Percentiles rank a stretch among this genome's conserved stretches.
Evolutionary conservation across 2,329 filamentous ascomycete genomes (phyloP).

Genomic region (Beauveria australis): DNA sequence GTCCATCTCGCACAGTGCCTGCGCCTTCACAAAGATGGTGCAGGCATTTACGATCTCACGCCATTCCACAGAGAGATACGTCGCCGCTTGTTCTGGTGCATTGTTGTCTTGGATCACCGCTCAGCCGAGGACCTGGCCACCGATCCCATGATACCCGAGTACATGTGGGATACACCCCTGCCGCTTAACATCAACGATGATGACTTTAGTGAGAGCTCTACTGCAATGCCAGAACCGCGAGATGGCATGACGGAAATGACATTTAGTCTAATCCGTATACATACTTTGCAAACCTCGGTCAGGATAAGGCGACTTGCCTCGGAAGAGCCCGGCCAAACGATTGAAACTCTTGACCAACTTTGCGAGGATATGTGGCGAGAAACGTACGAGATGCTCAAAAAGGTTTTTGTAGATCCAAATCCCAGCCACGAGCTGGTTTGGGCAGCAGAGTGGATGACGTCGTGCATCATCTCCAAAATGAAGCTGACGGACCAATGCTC

Average conservation of each 20-base stretch:
- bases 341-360: neutral
- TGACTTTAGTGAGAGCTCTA: constrained; percentile 31
- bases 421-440: neutral
- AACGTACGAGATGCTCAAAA: neutral
- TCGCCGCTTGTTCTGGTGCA: constrained; percentile 50
- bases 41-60: neutral
- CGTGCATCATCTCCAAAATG: constrained; percentile 7
- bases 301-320: neutral
- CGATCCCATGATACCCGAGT: constrained; percentile 28
- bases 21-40: constrained; percentile 5
- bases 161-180: constrained; percentile 34
- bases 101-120: constrained; percentile 46
- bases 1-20: constrained; percentile 1
- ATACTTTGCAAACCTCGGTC: constrained; percentile 5
- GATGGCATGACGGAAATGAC: constrained; percentile 31
- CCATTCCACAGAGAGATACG: constrained; percentile 49
- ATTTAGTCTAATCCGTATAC: constrained; percentile 12
- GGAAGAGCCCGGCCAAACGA: neutral
- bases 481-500: constrained; percentile 8
- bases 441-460: neutral
- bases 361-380: constrained; percentile 4
- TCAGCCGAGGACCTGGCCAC: constrained; percentile 42
- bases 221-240: constrained; percentile 19
- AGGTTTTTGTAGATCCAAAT: neutral
- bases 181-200: constrained; percentile 45